Evolutionary conservation across 371 early-diverging fungal species (phyloP), one percentile per base, ranked within the genome.

Genomic region (Homolaphlyctis polyrhiza): DNA sequence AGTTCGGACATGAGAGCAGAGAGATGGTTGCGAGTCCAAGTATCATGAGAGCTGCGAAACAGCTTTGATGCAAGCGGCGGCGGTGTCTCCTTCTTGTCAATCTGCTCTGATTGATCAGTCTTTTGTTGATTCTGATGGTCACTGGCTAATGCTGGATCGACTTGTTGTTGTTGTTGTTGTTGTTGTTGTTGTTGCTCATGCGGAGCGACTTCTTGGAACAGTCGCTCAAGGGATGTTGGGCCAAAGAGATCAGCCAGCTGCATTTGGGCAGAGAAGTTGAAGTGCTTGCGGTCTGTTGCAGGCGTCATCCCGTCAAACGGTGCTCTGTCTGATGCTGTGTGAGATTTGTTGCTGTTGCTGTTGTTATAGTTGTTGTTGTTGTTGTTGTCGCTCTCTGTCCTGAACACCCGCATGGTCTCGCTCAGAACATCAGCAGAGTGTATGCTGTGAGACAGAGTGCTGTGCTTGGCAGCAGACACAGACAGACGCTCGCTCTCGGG

Each of bases 171-270:
- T 47, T 18, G 47, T 25, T 18, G 18, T 3, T 3, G 47, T 25
- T 3, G 8, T 25, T 47, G 47, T 18, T 39, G 39, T 18, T 39
- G 39, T 18, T 39, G 39, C 39, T 39, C 39, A 39, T 39, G 39
- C 11, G 11, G 11, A 39, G 39, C 39, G 39, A 18, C 8, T 39
- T 6, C 11, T 32, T 61, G 35, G 39, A 68, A 68, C 35, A 68
- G 60, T 14, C 39, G 51, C 62, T 68, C 68, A 21, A 68, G 58
- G 21, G 59, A 50, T 25, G 59, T 34, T 13, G 68, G 64, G 13
- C 48, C 51, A 35, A 68, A 68, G 50, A 68, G 58, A 43, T 68
- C 68, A 43, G 57, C 64, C 27, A 68, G 32, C 47, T 45, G n/a
- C n/a, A n/a, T n/a, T n/a, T n/a, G n/a, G n/a, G n/a, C n/a, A n/a